Evolutionary conservation across 306 rosid genomes (phyloP).

Genomic region (Gleditsia sinensis): DNA sequence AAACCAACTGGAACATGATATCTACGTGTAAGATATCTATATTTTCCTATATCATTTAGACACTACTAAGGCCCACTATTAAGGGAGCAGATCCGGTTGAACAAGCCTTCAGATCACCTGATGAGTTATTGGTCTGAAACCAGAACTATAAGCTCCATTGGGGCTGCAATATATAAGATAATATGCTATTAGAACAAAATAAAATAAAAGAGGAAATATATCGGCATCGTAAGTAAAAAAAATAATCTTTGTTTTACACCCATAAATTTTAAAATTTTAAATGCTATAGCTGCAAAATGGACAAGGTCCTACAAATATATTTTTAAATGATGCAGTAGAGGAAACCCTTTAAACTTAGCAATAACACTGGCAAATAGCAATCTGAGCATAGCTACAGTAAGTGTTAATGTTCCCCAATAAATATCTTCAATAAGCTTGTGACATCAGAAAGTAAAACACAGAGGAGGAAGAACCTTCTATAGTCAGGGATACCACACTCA

Average conservation of each 20-base stretch:
- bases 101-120: slow-evolving; percentile 85
- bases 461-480: slow-evolving; percentile 68
- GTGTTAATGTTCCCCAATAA: not conserved
- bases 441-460: not conserved
- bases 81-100: slow-evolving; percentile 34
- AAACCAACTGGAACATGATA: slow-evolving; percentile 27
- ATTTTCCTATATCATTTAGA: slow-evolving; percentile 17
- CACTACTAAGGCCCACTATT: slow-evolving; percentile 5
- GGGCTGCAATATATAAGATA: slow-evolving; percentile 68
- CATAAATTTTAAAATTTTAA: not conserved
- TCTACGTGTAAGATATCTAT: slow-evolving; percentile 5
- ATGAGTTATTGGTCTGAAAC: slow-evolving; percentile 96
- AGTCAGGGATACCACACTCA: slow-evolving; percentile 97
- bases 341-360: not conserved
- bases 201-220: not conserved
- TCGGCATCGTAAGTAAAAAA: not conserved
- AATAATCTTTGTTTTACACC: not conserved
- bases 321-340: not conserved
- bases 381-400: not conserved
- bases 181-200: slow-evolving; percentile 21
- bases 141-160: slow-evolving; percentile 93
- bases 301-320: slow-evolving; percentile 19
- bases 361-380: not conserved
- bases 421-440: slow-evolving; percentile 2
- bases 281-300: not conserved